A percentile compares a stretch with the other conserved stretches of the same genome.
These are phyloP conservation scores for Ogataea ramenticola DNA, from an alignment of 805 yeast genomes.

Conservation along the genomic window DNA sequence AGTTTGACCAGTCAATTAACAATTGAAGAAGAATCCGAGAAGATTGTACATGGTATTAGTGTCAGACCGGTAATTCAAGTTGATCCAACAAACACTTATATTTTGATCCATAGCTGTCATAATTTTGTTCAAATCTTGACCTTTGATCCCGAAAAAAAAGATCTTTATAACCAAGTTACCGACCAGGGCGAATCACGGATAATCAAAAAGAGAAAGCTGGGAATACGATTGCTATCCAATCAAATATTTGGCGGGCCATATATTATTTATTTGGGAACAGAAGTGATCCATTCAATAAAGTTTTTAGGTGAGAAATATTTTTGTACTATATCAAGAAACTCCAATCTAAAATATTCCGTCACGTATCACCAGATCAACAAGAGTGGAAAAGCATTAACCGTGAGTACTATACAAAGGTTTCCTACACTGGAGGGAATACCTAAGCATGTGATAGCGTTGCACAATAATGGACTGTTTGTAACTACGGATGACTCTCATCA, in stretches of 20 bases:
- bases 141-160: constrained; percentile 12
- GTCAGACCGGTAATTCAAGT: constrained; percentile 15
- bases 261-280: constrained; percentile 8
- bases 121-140: constrained; percentile 14
- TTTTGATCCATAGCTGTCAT: constrained; percentile 12
- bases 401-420: constrained; percentile 4
- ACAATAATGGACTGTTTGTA: constrained; percentile 9
- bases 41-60: not conserved
- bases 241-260: constrained; percentile 13
- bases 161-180: constrained; percentile 11
- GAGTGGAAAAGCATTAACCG: not conserved
- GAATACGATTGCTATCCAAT: constrained; percentile 7
- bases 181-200: not conserved
- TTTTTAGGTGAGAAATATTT: constrained; percentile 7
- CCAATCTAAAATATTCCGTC: constrained; percentile 10
- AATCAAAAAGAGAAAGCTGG: constrained; percentile 6
- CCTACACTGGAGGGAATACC: constrained; percentile 12
- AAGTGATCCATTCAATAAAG: constrained; percentile 7
- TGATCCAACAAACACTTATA: constrained; percentile 12
- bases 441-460: constrained; percentile 9
- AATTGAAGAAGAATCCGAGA: not conserved
- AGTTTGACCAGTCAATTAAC: not conserved
- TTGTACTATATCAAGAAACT: constrained; percentile 11
- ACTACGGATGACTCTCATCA: constrained; percentile 13
- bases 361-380: constrained; percentile 8